Base-by-base conservation (phyloP, 495 filamentous ascomycete genomes). In the Lasiosphaeria ovina region DNA sequence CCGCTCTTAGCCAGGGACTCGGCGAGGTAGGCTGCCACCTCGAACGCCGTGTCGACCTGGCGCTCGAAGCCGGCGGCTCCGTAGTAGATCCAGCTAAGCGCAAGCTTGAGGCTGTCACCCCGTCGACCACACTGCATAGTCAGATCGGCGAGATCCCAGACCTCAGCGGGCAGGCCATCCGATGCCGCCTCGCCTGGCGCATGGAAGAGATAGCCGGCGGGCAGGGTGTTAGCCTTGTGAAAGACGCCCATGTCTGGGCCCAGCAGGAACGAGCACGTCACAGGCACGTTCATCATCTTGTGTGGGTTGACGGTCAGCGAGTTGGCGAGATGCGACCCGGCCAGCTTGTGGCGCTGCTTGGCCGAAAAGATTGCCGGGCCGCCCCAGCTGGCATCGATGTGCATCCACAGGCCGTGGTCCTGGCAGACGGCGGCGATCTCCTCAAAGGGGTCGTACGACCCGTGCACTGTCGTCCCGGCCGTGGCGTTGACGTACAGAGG, bases 401-500 rank as follows among this genome's bases (percentile, higher is more conserved):
- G 94, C 73, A 97, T 69, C 93, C 93, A 98, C 44, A 98, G 76
- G 36, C 83, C 82, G 66, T 90, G 77, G 60, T 81, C 79, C 53
- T 80, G 72, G 77, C 92, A 96, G 14, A 97, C 78, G 34, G 79
- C 81, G 2, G 87, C 81, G 61, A 97, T 88, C 11, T 79, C 82
- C 24, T 79, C 69, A 62, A 97, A 86, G 2, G 89, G 90, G 71
- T 97, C 93, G 70, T 88, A 98, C 12, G 90, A 91, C 17, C 93
- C 94, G 59, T 93, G 74, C 9, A 97, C 94, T 3, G 94, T 98
- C 14, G 94, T 97, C 17, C 93, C 93, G 4, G 94, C 93, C 1
- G 93, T 97, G 4, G 93, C 89, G 69, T 97, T 97, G 69, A 97
- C 91, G 75, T 93, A 98, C 66, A 98, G 90, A 0, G 94, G 93